A percentile compares a stretch with the other conserved stretches of the same genome.
Evolutionary conservation across 2,329 filamentous ascomycete genomes (phyloP).

Genomic region (Fusarium concolor): DNA sequence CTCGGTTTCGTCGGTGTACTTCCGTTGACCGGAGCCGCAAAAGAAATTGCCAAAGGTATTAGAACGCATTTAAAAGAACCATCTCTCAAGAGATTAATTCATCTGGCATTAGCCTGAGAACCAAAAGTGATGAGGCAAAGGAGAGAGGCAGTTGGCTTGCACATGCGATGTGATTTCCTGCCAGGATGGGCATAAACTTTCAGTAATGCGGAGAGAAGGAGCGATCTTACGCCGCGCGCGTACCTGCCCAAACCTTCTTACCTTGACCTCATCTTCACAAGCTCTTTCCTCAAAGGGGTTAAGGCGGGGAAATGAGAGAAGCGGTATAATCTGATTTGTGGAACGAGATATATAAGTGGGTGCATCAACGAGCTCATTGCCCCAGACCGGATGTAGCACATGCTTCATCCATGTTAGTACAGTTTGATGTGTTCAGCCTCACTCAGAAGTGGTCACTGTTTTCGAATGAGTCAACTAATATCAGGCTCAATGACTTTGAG

Average conservation of each 20-base stretch:
- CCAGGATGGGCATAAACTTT: slow-evolving; percentile 10
- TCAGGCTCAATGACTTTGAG: neutral
- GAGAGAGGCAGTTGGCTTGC: slow-evolving; percentile 22
- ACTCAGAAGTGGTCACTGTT: slow-evolving; percentile 23
- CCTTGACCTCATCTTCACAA: slow-evolving; percentile 6
- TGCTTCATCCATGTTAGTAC: slow-evolving; percentile 10
- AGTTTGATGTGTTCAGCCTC: slow-evolving; percentile 26
- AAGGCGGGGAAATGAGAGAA: slow-evolving; percentile 29
- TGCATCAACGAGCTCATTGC: slow-evolving; percentile 12
- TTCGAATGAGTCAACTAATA: neutral
- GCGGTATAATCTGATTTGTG: slow-evolving; percentile 37
- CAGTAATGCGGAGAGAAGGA: slow-evolving; percentile 34
- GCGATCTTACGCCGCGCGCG: slow-evolving; percentile 19
- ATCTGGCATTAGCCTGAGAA: neutral
- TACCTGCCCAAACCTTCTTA: slow-evolving; percentile 37
- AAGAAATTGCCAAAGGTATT: slow-evolving; percentile 6
- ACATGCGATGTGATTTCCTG: slow-evolving; percentile 21
- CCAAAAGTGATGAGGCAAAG: neutral
- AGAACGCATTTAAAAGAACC: neutral
- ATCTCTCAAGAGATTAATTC: neutral
- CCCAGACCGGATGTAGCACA: slow-evolving; percentile 25
- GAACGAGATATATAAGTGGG: slow-evolving; percentile 10
- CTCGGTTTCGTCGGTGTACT: slow-evolving; percentile 29
- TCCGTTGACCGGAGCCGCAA: slow-evolving; percentile 25
- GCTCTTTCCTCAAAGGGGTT: slow-evolving; percentile 28